These are phyloP conservation scores for Paspalum notatum DNA, from an alignment of 176 grass and related monocot genomes.

Conservation along the genomic window DNA sequence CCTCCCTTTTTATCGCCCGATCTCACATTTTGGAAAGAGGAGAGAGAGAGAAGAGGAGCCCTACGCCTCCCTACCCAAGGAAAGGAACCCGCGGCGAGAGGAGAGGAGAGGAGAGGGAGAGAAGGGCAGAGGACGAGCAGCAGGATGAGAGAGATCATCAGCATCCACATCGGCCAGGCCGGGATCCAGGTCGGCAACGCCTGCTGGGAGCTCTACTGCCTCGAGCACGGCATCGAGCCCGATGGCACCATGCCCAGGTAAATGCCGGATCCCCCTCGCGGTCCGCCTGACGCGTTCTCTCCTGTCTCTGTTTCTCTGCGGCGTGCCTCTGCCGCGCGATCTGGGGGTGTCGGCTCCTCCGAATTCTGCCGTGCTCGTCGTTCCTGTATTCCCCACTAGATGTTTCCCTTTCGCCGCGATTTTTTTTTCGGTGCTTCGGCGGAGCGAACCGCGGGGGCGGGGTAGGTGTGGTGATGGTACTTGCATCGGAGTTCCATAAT, in stretches of 20 bases:
- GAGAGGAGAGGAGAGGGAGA: background rate
- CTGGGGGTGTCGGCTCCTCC: background rate
- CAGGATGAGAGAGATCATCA: conserved; percentile 93
- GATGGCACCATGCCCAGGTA: conserved; percentile 84
- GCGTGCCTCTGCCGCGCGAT: background rate
- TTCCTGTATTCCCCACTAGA: background rate
- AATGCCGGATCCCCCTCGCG: background rate
- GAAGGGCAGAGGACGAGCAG: background rate
- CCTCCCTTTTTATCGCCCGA: conserved; percentile 55
- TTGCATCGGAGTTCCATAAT: background rate
- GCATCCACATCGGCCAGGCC: conserved; percentile 93
- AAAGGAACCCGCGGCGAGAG: conserved; percentile 29
- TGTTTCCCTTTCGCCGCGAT: no score
- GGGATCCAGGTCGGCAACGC: conserved; percentile 94
- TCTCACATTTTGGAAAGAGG: conserved; percentile 54
- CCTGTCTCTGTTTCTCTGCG: background rate
- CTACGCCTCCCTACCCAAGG: conserved; percentile 10
- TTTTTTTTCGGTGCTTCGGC: background rate
- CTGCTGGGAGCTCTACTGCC: conserved; percentile 97
- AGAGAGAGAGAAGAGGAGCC: conserved; percentile 25
- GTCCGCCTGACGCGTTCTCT: background rate
- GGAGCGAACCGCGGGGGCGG: background rate
- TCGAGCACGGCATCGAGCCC: conserved; percentile 86
- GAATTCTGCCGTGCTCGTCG: background rate
- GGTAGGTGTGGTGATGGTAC: background rate